Conservation (phyloP, 2,329 filamentous ascomycete species). For the Didymella sp. region DNA sequence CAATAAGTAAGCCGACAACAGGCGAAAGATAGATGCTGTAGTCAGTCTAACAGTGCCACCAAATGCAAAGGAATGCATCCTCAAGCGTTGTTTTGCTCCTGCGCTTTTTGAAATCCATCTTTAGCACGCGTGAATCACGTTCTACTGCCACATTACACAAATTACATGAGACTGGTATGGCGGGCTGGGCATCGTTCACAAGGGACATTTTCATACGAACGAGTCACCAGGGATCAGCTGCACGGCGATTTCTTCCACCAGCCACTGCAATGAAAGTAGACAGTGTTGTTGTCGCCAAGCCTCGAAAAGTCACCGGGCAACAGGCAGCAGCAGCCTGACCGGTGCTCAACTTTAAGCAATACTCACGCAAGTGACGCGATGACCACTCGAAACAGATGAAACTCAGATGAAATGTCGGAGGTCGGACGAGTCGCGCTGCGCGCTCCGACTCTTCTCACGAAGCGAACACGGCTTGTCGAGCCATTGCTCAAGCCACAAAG, state of each 20-base stretch:
- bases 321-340: constrained; percentile 12
- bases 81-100: background rate
- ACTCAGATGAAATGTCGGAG: constrained; percentile 2
- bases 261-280: background rate
- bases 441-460: constrained; percentile 12
- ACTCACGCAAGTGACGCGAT: constrained; percentile 2
- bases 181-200: background rate
- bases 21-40: background rate
- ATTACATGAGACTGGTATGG: constrained; percentile 1
- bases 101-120: background rate
- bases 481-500: constrained; percentile 13
- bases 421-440: constrained; percentile 10
- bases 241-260: background rate
- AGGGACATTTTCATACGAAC: constrained; percentile 2
- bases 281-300: background rate
- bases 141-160: background rate
- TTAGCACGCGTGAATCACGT: background rate
- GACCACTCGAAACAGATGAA: constrained; percentile 7
- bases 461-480: constrained; percentile 9
- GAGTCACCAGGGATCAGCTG: background rate
- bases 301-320: background rate
- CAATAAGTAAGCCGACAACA: background rate
- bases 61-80: background rate
- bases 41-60: background rate
- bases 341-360: background rate